Evolutionary conservation across 129 eudicot genomes (phyloP), one percentile per base, ranked within the genome.

Genomic region (Flaveria linearis): DNA sequence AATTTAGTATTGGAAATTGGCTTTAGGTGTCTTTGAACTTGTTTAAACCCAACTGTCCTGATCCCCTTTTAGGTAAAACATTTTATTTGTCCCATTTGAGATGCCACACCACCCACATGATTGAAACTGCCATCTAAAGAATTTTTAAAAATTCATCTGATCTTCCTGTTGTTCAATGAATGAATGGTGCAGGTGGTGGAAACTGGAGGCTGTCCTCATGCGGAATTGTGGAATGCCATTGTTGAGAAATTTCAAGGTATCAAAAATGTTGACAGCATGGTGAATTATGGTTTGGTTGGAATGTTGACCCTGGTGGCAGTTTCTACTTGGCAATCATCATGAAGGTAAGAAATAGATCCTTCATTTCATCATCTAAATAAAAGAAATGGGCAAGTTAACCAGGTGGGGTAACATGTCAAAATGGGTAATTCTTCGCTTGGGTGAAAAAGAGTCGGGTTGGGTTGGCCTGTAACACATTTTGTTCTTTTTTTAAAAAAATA

Each of bases 221-320:
- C 92, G 1, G 87, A 68, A 7, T 45, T 67, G n/a, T 77, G 87
- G 89, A 67, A 50, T 75, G 47, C 26, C 33, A 25, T 91, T 14
- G 72, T 89, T 50, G 84, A 69, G 3, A 86, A 86, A 82, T 15
- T 91, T 80, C 90, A 82, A 22, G 76, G 82, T 52, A 69, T 86
- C 28, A 74, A 83, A 77, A 82, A 86, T 55, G 81, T 82, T 41
- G 98, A 95, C 79, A 70, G 33, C 52, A 28, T 83, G 53, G 92
- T 91, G 71, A 91, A 85, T 82, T 88, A 83, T 47, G 97, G 97
- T 77, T 85, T 95, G 80, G 72, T 83, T 62, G 61, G 86, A 69
- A 77, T 91, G 94, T 78, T 89, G 62, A 76, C 81, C n/a, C 47
- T 89, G 69, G 83, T 85, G 46, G 91, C 85, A 6, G 67, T 91